These are phyloP conservation scores for Agaricus subrufescens DNA, from an alignment of 768 basidiomycete genomes.

Conservation along the genomic window DNA sequence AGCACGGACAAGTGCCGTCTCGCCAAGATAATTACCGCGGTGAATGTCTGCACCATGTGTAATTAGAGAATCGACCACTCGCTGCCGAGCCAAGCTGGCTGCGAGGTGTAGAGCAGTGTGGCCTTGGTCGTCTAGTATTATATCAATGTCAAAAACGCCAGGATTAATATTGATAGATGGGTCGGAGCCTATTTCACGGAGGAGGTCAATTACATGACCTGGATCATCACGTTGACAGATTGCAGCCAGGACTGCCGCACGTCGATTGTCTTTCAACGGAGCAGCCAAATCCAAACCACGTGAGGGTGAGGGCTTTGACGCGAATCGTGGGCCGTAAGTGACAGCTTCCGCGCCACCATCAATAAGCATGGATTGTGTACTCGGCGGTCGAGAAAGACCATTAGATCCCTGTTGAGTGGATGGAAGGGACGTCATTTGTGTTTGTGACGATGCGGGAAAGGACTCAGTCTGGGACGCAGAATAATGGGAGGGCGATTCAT, in stretches of 20 bases:
- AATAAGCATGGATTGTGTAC: constrained; percentile 33
- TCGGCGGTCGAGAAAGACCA: constrained; percentile 44
- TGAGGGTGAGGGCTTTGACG: constrained; percentile 57
- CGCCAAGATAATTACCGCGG: constrained; percentile 89
- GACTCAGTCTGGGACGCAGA: constrained; percentile 26
- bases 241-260: constrained; percentile 57
- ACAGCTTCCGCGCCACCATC: constrained; percentile 37
- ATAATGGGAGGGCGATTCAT: constrained; percentile 33
- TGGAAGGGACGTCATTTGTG: constrained; percentile 18
- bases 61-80: constrained; percentile 67
- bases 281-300: constrained; percentile 50
- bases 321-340: constrained; percentile 49
- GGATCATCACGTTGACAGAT: constrained; percentile 74
- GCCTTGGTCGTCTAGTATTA: constrained; percentile 89
- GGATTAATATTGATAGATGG: constrained; percentile 26
- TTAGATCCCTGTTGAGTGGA: constrained; percentile 30
- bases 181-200: constrained; percentile 58
- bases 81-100: constrained; percentile 73
- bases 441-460: constrained; percentile 31
- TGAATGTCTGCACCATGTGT: constrained; percentile 79
- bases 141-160: constrained; percentile 59
- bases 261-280: constrained; percentile 49
- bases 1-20: constrained; percentile 91
- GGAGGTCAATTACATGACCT: constrained; percentile 49
- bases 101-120: constrained; percentile 95